phyloP scores from a whole-genome alignment of 305 asterid genomes.

The Solanum hybrid region DNA sequence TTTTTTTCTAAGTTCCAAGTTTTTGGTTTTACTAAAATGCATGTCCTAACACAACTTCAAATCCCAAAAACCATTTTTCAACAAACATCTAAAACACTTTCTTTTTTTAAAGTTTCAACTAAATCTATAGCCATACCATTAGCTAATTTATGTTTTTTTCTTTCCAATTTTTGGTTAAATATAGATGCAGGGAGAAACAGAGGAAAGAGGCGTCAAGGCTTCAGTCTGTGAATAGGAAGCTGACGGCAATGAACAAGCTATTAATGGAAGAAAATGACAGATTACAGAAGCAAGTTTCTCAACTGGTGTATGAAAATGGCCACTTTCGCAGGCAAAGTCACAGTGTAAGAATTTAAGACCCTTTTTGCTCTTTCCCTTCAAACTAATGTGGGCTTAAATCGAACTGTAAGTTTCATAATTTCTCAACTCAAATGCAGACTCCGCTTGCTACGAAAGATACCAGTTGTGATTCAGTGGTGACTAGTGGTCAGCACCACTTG shows the following conservation, averaged over 20 bases:
- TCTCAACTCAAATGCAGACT: conserved; percentile 30
- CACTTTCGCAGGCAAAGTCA: conserved; percentile 36
- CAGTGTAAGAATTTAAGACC: conserved; percentile 9
- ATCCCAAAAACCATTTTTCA: background rate
- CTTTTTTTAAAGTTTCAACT: background rate
- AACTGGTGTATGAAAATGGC: conserved; percentile 42
- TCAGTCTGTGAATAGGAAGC: conserved; percentile 46
- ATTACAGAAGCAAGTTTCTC: conserved; percentile 50
- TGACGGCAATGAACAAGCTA: conserved; percentile 54
- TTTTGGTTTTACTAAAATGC: background rate
- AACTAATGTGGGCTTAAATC: background rate
- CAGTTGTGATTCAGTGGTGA: conserved; percentile 94
- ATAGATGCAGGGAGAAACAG: conserved; percentile 50
- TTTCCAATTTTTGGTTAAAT: background rate
- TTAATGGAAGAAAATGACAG: conserved; percentile 49
- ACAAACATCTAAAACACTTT: background rate
- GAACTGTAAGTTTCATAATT: background rate
- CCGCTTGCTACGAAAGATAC: conserved; percentile 76
- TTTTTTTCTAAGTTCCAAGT: background rate
- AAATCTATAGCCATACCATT: background rate
- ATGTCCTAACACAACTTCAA: background rate
- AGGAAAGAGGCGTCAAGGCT: conserved; percentile 47
- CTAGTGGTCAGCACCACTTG: conserved; percentile 84
- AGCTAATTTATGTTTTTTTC: background rate
- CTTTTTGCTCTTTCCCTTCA: background rate